Evolutionary conservation across 2,329 filamentous ascomycete species (phyloP).

Genomic region (Plectosphaerella plurivora): DNA sequence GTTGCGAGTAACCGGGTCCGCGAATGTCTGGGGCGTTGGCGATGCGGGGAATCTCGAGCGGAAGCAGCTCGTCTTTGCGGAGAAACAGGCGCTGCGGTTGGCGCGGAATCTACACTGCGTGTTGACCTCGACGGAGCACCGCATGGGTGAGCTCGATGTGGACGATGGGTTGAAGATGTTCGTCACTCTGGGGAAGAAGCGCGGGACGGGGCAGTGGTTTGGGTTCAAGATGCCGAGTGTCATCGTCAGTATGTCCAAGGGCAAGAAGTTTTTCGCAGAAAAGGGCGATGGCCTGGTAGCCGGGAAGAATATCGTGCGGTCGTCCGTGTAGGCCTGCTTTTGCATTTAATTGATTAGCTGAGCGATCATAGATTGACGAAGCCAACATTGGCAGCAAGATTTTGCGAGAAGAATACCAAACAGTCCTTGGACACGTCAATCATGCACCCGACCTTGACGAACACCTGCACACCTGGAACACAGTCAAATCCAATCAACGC

Average conservation of each 20-base stretch:
- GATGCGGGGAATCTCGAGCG: slow-evolving; percentile 19
- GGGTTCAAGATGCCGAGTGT: slow-evolving; percentile 10
- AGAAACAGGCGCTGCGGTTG: slow-evolving; percentile 28
- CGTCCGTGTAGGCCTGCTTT: background rate
- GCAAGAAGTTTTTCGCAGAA: slow-evolving; percentile 12
- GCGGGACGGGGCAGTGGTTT: slow-evolving; percentile 10
- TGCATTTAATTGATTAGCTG: no score
- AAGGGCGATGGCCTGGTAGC: slow-evolving; percentile 8
- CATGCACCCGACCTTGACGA: no score
- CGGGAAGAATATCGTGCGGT: slow-evolving; percentile 10
- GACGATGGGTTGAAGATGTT: slow-evolving; percentile 11
- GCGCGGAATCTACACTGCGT: slow-evolving; percentile 26
- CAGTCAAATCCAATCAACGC: background rate
- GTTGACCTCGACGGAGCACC: background rate
- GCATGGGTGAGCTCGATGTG: slow-evolving; percentile 4
- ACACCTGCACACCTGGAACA: background rate
- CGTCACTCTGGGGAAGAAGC: slow-evolving; percentile 11
- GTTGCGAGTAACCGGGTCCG: slow-evolving; percentile 14
- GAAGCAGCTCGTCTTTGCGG: slow-evolving; percentile 17
- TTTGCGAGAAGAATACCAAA: no score
- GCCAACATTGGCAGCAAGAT: no score
- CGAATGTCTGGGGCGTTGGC: slow-evolving; percentile 21
- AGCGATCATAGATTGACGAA: background rate
- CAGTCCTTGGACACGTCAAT: no score
- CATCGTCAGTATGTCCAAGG: slow-evolving; percentile 11